Conservation (phyloP, 83 land plant species). For the Picea abies region DNA sequence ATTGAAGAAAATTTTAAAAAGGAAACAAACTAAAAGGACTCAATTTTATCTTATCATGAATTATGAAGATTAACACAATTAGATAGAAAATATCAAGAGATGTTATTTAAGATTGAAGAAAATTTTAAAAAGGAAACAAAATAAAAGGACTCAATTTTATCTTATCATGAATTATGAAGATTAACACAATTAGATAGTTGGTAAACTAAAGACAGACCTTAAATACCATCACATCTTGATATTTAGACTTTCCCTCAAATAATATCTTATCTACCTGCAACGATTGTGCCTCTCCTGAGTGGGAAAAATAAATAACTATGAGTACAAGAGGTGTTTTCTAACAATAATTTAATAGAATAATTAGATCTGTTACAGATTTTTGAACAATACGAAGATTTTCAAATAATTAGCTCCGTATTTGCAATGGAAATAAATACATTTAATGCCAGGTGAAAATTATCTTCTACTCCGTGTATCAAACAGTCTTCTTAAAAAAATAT, state of each 20-base stretch:
- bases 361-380: no score
- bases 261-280: constrained; percentile 85
- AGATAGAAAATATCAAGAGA: background rate
- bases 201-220: constrained; percentile 45
- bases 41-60: background rate
- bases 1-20: background rate
- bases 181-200: background rate
- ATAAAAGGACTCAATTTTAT: background rate
- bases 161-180: background rate
- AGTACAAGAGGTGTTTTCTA: no score
- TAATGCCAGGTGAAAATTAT: no score
- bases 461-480: no score
- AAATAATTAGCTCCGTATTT: no score
- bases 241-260: constrained; percentile 86
- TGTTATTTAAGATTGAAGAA: constrained; percentile 23
- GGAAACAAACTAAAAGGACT: background rate
- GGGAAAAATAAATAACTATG: no score
- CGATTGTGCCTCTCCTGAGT: constrained; percentile 76
- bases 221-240: constrained; percentile 88
- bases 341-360: no score
- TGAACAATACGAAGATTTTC: no score
- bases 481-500: no score
- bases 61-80: background rate
- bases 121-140: background rate
- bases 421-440: no score